A percentile compares a stretch with the other conserved stretches of the same genome.
Conservation (phyloP, 2,329 filamentous ascomycete genomes). For the Boeremia lycopersici region DNA sequence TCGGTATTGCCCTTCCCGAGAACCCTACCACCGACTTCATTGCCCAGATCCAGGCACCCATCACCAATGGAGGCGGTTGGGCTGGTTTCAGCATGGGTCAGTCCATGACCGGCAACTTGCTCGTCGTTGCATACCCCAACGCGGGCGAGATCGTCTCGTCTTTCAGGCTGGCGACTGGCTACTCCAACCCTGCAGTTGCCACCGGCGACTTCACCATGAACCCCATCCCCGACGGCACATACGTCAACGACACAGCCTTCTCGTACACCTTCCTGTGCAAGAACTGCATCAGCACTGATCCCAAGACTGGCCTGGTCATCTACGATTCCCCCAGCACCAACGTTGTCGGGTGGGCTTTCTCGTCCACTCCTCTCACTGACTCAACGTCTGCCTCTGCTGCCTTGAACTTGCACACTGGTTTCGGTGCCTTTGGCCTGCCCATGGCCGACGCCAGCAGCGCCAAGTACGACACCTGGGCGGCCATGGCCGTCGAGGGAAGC, state of each 20-base stretch:
- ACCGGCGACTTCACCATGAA: slow-evolving; percentile 50
- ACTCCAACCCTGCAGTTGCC: slow-evolving; percentile 56
- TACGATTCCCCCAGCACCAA: slow-evolving; percentile 30
- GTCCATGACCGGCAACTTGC: slow-evolving; percentile 56
- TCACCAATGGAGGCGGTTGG: slow-evolving; percentile 57
- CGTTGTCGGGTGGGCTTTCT: slow-evolving; percentile 43
- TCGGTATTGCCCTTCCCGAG: slow-evolving; percentile 60
- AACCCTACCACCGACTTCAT: slow-evolving; percentile 59
- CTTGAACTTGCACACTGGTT: slow-evolving; percentile 42
- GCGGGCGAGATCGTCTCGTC: slow-evolving; percentile 55
- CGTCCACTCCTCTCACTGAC: slow-evolving; percentile 31
- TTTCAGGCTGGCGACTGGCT: slow-evolving; percentile 55
- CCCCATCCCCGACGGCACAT: slow-evolving; percentile 59
- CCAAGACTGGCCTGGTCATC: slow-evolving; percentile 27
- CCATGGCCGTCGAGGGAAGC: slow-evolving; percentile 33
- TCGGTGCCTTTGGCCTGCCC: slow-evolving; percentile 40
- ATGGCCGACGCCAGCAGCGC: slow-evolving; percentile 38
- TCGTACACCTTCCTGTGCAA: slow-evolving; percentile 62
- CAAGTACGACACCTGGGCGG: slow-evolving; percentile 44
- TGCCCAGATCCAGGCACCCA: slow-evolving; percentile 54
- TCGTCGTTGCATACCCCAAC: slow-evolving; percentile 62
- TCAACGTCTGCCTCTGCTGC: slow-evolving; percentile 28
- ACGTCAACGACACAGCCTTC: slow-evolving; percentile 59
- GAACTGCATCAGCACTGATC: slow-evolving; percentile 41
- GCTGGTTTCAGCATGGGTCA: slow-evolving; percentile 57